Evolutionary conservation across 2,329 filamentous ascomycete genomes (phyloP), one percentile per base, ranked within the genome.

Genomic region (Dryadomyces quercivorus): DNA sequence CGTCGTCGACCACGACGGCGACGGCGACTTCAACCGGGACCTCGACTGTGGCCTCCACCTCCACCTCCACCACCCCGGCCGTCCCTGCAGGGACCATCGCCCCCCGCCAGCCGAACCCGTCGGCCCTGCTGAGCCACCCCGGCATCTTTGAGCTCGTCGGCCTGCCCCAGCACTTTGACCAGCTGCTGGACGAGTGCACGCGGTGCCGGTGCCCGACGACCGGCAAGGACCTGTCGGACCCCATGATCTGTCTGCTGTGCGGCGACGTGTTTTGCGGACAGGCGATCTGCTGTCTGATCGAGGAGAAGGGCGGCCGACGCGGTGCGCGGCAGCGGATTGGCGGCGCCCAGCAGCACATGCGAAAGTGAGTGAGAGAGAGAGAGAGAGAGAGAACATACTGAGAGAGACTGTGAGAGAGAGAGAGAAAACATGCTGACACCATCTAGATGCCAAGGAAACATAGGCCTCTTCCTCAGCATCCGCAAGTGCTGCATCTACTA

Each of bases 261-360:
- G 92, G 93, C 38, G 90, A 91, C n/a, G 88, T 98, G 44, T 92
- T 96, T 69, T 98, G 93, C 70, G 89, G 86, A 10, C 93, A 98
- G 72, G 89, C 86, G 48, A 85, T 91, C 49, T 98, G 93, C 71
- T 98, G 93, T 67, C 81, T 88, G 64, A 83, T 82, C 62, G 75
- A 81, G 57, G 80, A 79, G 55, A 70, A 69, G 47, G 68, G 72
- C 60, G 68, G 62, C 44, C 66, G 65, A 16, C 67, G 70, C 26
- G 26, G 26, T 31, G 47, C 72, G 71, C 53, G 63, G 66, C 7
- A 60, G 67, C 70, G 76, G 59, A 79, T 88, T 57, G 91, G 91
- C 48, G 91, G 94, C 36, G 92, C 88, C 59, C 91, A 92, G 68
- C 88, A 94, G 71, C 93, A 98, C 70, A 83, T 95, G 74, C 72